Evolutionary conservation across 768 basidiomycete species (phyloP).

Genomic region (Suillus tomentosus): DNA sequence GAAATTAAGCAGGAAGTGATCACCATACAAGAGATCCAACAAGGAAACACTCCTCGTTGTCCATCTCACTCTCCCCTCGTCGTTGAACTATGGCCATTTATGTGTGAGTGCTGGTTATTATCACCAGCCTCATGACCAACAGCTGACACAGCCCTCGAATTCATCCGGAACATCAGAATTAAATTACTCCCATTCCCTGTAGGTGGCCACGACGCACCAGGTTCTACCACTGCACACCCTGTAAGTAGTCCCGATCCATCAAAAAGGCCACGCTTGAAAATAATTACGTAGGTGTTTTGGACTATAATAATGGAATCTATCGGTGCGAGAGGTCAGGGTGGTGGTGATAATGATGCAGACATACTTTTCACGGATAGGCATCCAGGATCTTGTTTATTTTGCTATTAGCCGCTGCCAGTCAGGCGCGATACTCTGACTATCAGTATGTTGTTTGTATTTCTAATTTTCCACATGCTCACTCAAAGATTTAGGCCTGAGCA

Average conservation of each 20-base stretch:
- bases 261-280: background rate
- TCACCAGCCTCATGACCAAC: slow-evolving; percentile 2
- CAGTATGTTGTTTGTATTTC: too few relatives aligned
- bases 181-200: background rate
- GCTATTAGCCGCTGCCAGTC: background rate
- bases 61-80: background rate
- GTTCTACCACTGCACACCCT: background rate
- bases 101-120: background rate
- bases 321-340: background rate
- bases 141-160: background rate
- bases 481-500: slow-evolving; percentile 58
- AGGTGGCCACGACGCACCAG: background rate
- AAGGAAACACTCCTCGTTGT: background rate
- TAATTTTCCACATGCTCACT: slow-evolving; percentile 11
- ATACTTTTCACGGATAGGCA: background rate
- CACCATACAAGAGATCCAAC: background rate
- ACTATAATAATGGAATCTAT: background rate
- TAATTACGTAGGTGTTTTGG: background rate
- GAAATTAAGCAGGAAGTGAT: background rate
- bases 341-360: background rate
- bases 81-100: background rate
- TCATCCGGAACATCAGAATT: background rate
- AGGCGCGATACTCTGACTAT: slow-evolving; percentile 52
- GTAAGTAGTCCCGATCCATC: background rate
- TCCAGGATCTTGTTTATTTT: background rate